Evolutionary conservation across 768 basidiomycete genomes (phyloP).

Genomic region (Trametopsis cervina): DNA sequence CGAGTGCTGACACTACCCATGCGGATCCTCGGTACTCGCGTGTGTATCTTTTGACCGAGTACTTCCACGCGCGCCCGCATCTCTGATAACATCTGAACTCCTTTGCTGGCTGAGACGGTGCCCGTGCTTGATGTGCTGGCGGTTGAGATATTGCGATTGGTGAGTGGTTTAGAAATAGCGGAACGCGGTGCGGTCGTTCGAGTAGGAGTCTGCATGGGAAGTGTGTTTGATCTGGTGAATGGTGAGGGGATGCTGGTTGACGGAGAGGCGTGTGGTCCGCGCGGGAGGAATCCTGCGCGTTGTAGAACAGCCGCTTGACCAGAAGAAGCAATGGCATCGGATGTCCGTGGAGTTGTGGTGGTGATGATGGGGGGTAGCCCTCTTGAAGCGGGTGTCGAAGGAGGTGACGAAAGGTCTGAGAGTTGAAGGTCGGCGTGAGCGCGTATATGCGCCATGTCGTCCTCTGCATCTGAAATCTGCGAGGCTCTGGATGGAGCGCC

Average conservation of each 20-base stretch:
- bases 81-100: constrained; percentile 89
- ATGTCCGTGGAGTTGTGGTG: constrained; percentile 11
- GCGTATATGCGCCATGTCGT: constrained; percentile 41
- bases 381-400: constrained; percentile 30
- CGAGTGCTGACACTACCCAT: constrained; percentile 71
- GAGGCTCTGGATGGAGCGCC: constrained; percentile 22
- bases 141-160: constrained; percentile 32
- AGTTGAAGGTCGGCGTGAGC: constrained; percentile 56
- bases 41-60: constrained; percentile 82
- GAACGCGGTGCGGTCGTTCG: constrained; percentile 22
- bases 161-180: constrained; percentile 27
- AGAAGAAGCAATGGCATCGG: constrained; percentile 12
- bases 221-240: constrained; percentile 50
- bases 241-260: constrained; percentile 40
- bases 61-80: constrained; percentile 82
- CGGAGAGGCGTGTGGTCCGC: constrained; percentile 28
- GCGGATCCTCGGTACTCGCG: constrained; percentile 76
- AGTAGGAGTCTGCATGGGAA: constrained; percentile 41
- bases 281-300: constrained; percentile 40
- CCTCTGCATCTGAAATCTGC: constrained; percentile 43
- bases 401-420: constrained; percentile 43
- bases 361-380: constrained; percentile 24
- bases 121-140: constrained; percentile 21
- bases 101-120: constrained; percentile 47
- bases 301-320: constrained; percentile 28